phyloP scores from a whole-genome alignment of 345 rosid species.

The Trapa bicornis region DNA sequence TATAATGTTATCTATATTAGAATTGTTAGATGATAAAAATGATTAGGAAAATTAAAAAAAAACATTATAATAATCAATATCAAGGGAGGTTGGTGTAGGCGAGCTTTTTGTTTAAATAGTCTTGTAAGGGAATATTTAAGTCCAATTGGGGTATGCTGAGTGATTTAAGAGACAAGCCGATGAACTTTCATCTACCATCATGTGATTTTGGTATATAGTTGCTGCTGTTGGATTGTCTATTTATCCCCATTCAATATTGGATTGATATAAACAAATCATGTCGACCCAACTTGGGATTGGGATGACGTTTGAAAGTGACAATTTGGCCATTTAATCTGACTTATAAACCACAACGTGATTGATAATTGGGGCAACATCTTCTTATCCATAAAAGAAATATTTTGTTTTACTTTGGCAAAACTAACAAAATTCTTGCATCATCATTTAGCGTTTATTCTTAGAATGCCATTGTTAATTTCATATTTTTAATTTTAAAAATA shows the following conservation, averaged over 20 bases:
- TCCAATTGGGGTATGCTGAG: neutral
- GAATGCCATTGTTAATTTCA: no score
- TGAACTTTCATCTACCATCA: neutral
- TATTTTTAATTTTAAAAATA: no score
- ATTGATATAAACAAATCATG: neutral
- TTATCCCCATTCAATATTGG: neutral
- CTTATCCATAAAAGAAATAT: neutral
- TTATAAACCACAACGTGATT: neutral
- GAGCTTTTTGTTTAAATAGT: neutral
- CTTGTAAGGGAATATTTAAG: neutral
- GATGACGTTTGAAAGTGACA: neutral
- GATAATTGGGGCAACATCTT: neutral
- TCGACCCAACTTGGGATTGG: neutral
- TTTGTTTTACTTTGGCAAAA: neutral
- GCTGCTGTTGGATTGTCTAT: neutral
- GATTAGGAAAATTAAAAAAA: no score
- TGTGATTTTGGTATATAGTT: neutral
- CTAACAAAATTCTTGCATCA: neutral
- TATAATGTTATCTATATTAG: no score
- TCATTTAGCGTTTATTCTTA: neutral
- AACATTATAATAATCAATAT: no score
- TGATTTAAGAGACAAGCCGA: neutral
- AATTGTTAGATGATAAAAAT: no score
- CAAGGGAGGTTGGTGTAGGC: no score
- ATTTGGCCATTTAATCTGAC: constrained; percentile 1